Percentiles rank a stretch among this genome's conserved stretches.
Evolutionary conservation across 176 grass and related monocot species (phyloP).

Genomic region (Ananas comosus): DNA sequence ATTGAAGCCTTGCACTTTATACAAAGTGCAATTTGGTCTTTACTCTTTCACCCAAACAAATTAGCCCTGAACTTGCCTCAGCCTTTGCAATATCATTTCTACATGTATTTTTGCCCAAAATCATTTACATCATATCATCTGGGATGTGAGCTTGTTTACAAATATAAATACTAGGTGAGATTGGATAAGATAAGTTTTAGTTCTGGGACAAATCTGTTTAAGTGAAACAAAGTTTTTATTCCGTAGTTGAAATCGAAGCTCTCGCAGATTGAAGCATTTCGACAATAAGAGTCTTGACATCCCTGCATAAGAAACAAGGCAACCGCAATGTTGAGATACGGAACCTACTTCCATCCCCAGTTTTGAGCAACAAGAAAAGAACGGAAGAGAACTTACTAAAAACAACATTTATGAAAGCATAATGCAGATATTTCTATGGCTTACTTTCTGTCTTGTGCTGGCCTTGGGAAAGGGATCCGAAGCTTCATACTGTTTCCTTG

Average conservation of each 20-base stretch:
- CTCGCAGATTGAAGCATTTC: conserved; percentile 94
- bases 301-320: conserved; percentile 30
- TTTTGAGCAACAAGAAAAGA: background rate
- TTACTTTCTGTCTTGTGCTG: conserved; percentile 82
- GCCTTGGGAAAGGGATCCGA: conserved; percentile 79
- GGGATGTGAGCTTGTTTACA: too few relatives aligned
- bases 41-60: too few relatives aligned
- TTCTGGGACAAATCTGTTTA: too few relatives aligned
- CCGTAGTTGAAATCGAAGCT: conserved; percentile 10
- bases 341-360: background rate
- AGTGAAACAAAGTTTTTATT: conserved; percentile 28
- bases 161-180: too few relatives aligned
- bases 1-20: too few relatives aligned
- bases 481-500: conserved; percentile 70
- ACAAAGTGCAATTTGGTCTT: too few relatives aligned
- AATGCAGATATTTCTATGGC: background rate
- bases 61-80: too few relatives aligned
- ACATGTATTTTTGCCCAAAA: too few relatives aligned
- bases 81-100: too few relatives aligned
- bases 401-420: background rate
- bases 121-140: too few relatives aligned
- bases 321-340: conserved; percentile 7
- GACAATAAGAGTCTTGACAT: conserved; percentile 87
- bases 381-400: background rate
- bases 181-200: too few relatives aligned